Evolutionary conservation across 768 basidiomycete species (phyloP).

Genomic region (Boletus vermiculosoides): DNA sequence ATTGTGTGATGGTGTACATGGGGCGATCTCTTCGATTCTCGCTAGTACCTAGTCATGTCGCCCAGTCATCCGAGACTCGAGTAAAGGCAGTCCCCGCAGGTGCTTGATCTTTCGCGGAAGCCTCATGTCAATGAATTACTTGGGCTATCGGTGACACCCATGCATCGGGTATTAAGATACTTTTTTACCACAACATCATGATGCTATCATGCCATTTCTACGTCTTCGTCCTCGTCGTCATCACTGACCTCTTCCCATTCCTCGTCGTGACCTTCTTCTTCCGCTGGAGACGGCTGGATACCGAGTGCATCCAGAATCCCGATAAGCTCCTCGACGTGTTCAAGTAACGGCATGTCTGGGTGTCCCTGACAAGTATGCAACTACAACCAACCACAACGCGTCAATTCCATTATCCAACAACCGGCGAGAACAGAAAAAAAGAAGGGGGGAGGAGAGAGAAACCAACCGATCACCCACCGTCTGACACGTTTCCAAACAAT

Average conservation of each 20-base stretch:
- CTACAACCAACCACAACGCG: slow-evolving; percentile 34
- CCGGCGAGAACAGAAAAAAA: background rate
- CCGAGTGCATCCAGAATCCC: slow-evolving; percentile 64
- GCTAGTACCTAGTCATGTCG: too few species aligned
- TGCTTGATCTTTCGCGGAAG: background rate
- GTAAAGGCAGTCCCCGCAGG: too few species aligned
- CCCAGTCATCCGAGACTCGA: background rate
- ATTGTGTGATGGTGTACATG: too few species aligned
- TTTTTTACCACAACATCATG: slow-evolving; percentile 5
- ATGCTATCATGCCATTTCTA: slow-evolving; percentile 49
- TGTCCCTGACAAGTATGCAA: slow-evolving; percentile 70
- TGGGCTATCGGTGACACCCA: background rate
- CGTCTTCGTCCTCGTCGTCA: slow-evolving; percentile 50
- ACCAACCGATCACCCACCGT: slow-evolving; percentile 47
- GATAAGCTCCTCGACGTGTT: slow-evolving; percentile 75
- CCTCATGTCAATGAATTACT: background rate
- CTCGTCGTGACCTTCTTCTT: slow-evolving; percentile 40
- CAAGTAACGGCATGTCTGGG: slow-evolving; percentile 71
- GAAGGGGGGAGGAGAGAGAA: background rate
- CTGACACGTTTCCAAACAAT: slow-evolving; percentile 82
- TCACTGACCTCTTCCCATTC: slow-evolving; percentile 68
- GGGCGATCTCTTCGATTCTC: too few species aligned
- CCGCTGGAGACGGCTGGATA: slow-evolving; percentile 57
- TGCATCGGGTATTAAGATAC: slow-evolving; percentile 3
- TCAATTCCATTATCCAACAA: background rate